Percentiles rank a stretch among this genome's conserved stretches.
Evolutionary conservation across 2,329 filamentous ascomycete species (phyloP).

Genomic region (Didymella glomerata): DNA sequence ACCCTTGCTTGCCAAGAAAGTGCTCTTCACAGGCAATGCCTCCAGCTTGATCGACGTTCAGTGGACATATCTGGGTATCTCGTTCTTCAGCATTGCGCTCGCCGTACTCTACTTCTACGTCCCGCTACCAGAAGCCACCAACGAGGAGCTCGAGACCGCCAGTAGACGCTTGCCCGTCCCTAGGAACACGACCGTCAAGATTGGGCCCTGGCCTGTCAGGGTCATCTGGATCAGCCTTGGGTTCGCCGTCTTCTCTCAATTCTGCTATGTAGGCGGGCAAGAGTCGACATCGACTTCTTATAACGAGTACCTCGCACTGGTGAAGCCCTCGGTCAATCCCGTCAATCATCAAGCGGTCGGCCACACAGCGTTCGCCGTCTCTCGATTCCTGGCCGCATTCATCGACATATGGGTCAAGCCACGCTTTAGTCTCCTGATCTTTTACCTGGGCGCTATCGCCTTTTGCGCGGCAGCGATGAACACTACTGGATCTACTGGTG

Average conservation of each 20-base stretch:
- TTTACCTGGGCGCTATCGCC: constrained; percentile 62
- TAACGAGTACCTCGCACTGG: constrained; percentile 53
- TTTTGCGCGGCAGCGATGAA: constrained; percentile 63
- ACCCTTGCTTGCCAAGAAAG: constrained; percentile 66
- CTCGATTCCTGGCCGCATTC: constrained; percentile 65
- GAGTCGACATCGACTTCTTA: constrained; percentile 64
- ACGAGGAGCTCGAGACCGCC: constrained; percentile 65
- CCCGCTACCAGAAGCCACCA: constrained; percentile 68
- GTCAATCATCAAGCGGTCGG: constrained; percentile 61
- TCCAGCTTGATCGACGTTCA: constrained; percentile 67
- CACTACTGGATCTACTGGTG: constrained; percentile 49
- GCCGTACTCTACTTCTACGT: constrained; percentile 69
- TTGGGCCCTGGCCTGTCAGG: constrained; percentile 53
- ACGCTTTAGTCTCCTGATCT: constrained; percentile 64
- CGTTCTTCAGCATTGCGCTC: constrained; percentile 66
- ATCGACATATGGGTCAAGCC: constrained; percentile 65
- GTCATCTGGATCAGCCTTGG: constrained; percentile 66
- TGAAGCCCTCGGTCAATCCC: constrained; percentile 50
- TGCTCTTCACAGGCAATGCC: constrained; percentile 63
- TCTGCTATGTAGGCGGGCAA: constrained; percentile 69
- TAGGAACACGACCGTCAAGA: constrained; percentile 52
- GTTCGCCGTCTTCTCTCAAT: constrained; percentile 63
- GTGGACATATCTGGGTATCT: constrained; percentile 71
- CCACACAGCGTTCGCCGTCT: constrained; percentile 66
- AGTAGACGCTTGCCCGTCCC: constrained; percentile 55